Base-by-base conservation (phyloP, 257 asterid species). In the Knoxia roxburghii region DNA sequence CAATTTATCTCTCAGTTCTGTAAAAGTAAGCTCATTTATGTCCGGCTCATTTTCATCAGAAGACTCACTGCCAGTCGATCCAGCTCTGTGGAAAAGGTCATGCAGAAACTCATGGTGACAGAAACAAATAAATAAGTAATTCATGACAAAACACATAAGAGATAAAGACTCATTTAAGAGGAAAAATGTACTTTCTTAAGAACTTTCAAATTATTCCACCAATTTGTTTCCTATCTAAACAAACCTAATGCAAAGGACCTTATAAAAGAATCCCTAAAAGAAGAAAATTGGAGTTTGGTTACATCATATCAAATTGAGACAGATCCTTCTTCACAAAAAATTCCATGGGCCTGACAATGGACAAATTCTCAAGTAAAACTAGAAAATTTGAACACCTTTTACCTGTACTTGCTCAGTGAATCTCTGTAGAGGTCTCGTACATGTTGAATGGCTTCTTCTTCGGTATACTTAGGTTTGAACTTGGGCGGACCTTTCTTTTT, bases 1-100 rank as follows among this genome's bases (percentile, higher is more conserved):
- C 67, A 90, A 77, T 79, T 88, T 88, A 74, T 94, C 99, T 82
- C 99, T 86, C 40, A 90, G 79, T 72, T 94, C 99, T 7, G 96
- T 88, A 78, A 87, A 90, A 37, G 99, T 85, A 50, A 94, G 85
- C 49, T 80, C 84, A 55, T 82, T 74, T 61, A 88, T 70, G 66
- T 80, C 79, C 45, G 84, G 81, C 75, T 88, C 96, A 27, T 72
- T 73, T 50, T 80, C 88, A 20, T 65, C 80, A 8, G 87, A 54
- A 68, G 84, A 59, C 43, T 64, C 70, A 13, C 59, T 52, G 26
- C 80, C 50, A 60, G 48, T 71, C 24, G 24, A 67, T 56, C 35
- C 78, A 79, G 79, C 83, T 83, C 97, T 90, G 86, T 63, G 63
- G 78, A 73, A 51, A 62, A 59, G 52, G 49, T 52, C 51, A 62